phyloP scores from a whole-genome alignment of 2,329 filamentous ascomycete genomes.

The Lizonia empirigonia region DNA sequence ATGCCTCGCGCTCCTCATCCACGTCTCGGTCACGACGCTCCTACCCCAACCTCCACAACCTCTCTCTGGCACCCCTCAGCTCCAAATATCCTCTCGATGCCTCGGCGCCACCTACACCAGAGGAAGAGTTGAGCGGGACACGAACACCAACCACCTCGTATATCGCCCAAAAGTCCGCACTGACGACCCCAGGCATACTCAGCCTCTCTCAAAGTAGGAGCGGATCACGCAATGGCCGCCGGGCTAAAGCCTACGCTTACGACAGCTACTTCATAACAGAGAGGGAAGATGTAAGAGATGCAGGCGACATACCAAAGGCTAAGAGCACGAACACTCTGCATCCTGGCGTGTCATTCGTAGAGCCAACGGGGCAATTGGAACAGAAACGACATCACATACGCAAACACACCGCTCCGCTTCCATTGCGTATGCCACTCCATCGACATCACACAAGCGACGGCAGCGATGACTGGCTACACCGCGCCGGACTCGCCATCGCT shows the following conservation, averaged over 20 bases:
- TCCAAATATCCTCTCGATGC: constrained; percentile 59
- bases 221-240: constrained; percentile 45
- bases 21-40: constrained; percentile 55
- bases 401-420: constrained; percentile 40
- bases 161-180: constrained; percentile 56
- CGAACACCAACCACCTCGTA: constrained; percentile 51
- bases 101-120: constrained; percentile 43
- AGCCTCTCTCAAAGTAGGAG: constrained; percentile 49
- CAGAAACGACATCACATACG: constrained; percentile 33
- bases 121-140: constrained; percentile 25
- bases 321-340: constrained; percentile 54
- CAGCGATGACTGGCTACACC: constrained; percentile 63
- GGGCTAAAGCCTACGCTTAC: constrained; percentile 36
- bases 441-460: constrained; percentile 41
- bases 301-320: constrained; percentile 51
- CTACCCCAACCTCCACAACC: constrained; percentile 63
- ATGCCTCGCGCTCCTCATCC: constrained; percentile 30
- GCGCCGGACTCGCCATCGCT: constrained; percentile 62
- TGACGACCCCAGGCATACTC: constrained; percentile 56
- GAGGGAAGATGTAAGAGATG: constrained; percentile 29
- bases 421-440: constrained; percentile 30
- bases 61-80: constrained; percentile 66
- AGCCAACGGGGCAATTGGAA: constrained; percentile 1
- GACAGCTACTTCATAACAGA: constrained; percentile 41
- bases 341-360: constrained; percentile 34